Evolutionary conservation across 331 rosid species (phyloP), one percentile per base, ranked within the genome.

Genomic region (Malus hybrid): DNA sequence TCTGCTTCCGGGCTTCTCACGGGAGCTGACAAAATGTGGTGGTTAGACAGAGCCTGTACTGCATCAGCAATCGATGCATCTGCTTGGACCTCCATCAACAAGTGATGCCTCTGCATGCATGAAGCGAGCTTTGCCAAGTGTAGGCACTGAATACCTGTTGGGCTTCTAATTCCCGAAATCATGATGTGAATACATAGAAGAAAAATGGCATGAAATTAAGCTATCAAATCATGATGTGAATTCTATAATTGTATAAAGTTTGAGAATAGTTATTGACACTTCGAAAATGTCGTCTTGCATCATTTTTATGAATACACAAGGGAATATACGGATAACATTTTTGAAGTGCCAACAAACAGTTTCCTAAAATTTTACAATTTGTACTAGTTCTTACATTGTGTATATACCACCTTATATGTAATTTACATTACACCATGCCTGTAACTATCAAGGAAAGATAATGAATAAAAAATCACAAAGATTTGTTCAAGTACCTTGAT

Each of bases 21-120:
- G 5, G 99, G 93, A 56, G 99, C 99, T 7, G 96, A 84, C 78
- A 92, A 83, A 50, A 94, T 94, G 83, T 87, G 88, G 84, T 86
- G 39, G 65, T 88, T 93, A 6, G 96, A 94, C 53, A 91, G 87
- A 74, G 85, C 78, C 87, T 74, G 85, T 5, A 94, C 90, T 6
- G 95, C 92, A 24, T 94, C 90, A n/a, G 90, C 83, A 61, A 91
- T 29, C 2, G 91, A 83, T 19, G 88, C 77, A 77, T 91, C 86
- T 77, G 97, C 92, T 78, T 50, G 82, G 78, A 91, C 85, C 85
- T 94, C 97, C 79, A 91, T 14, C 53, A 46, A 2, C 18, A 46
- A 46, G 53, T 5, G 16, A 46, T 46, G 53, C 53, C 18, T 13
- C 55, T 52, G 57, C 20, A 52, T 52, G 57, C 57, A 52, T 15